phyloP scores from a whole-genome alignment of 2,329 filamentous ascomycete genomes.

The Neofusicoccum cordaticola region DNA sequence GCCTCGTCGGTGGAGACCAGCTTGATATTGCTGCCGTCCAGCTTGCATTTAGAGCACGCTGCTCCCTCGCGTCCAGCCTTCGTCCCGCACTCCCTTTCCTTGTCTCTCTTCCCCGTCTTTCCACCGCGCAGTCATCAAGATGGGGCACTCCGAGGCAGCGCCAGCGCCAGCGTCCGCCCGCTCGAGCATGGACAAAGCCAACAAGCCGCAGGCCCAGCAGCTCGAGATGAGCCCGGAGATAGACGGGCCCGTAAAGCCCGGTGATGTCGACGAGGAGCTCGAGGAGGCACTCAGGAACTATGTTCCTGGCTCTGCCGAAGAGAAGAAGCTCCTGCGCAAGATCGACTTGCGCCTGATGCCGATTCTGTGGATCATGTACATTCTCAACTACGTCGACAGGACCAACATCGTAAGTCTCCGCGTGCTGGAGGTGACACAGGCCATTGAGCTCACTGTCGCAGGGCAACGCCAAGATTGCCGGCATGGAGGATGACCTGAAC shows the following conservation, averaged over 20 bases:
- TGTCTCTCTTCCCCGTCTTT: neutral
- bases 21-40: neutral
- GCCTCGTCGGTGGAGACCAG: neutral
- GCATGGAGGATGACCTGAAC: conserved; percentile 41
- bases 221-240: conserved; percentile 7
- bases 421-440: neutral
- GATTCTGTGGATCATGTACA: conserved; percentile 71
- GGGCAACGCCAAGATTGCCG: conserved; percentile 40
- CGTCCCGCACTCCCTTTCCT: neutral
- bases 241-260: neutral
- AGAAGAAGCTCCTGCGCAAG: conserved; percentile 64
- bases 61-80: neutral
- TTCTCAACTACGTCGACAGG: conserved; percentile 69
- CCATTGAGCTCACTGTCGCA: neutral
- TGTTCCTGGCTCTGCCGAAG: conserved; percentile 28
- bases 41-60: neutral
- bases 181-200: conserved; percentile 4
- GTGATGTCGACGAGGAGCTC: conserved; percentile 7
- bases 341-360: conserved; percentile 68
- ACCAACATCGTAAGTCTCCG: conserved; percentile 57
- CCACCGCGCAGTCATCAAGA: neutral
- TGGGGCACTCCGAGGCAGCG: neutral
- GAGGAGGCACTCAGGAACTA: conserved; percentile 17
- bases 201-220: conserved; percentile 5
- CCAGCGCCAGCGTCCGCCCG: neutral